phyloP scores from a whole-genome alignment of 192 early-diverging fungal genomes.

The Coemansia sp. region DNA sequence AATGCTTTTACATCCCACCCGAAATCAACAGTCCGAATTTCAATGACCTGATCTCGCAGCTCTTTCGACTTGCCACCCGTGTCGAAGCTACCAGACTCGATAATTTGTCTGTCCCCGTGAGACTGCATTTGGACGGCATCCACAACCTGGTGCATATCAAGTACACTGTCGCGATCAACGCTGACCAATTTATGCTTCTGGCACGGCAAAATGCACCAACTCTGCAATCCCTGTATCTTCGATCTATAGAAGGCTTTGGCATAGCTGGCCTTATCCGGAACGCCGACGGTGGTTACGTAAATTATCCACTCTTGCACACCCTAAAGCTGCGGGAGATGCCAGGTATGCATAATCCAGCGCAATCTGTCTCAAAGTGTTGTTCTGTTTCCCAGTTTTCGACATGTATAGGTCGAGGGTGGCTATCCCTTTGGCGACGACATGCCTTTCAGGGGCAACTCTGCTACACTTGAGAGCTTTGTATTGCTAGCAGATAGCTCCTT shows the following conservation, averaged over 20 bases:
- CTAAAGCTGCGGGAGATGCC: too few species aligned
- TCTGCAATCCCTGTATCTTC: not conserved
- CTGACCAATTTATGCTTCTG: not conserved
- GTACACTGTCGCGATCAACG: not conserved
- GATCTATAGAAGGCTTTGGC: too few species aligned
- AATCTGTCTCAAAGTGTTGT: too few species aligned
- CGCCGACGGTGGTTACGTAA: too few species aligned
- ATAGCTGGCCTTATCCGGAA: too few species aligned
- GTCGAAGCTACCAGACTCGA: not conserved
- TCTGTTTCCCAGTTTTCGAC: too few species aligned
- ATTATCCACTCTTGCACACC: too few species aligned
- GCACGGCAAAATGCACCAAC: not conserved
- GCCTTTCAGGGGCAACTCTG: too few species aligned
- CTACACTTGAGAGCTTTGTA: not conserved
- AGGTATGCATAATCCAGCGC: too few species aligned
- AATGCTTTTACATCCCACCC: not conserved
- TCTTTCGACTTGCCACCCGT: not conserved
- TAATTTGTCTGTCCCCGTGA: too few species aligned
- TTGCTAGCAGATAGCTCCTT: not conserved
- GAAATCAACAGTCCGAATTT: not conserved
- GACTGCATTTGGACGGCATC: not conserved
- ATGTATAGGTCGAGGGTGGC: too few species aligned
- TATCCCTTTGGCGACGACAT: too few species aligned
- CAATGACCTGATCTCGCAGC: not conserved
- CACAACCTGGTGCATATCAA: not conserved